Conservation (phyloP, 169 alveolate genomes). For the Besnoitia besnoiti region DNA sequence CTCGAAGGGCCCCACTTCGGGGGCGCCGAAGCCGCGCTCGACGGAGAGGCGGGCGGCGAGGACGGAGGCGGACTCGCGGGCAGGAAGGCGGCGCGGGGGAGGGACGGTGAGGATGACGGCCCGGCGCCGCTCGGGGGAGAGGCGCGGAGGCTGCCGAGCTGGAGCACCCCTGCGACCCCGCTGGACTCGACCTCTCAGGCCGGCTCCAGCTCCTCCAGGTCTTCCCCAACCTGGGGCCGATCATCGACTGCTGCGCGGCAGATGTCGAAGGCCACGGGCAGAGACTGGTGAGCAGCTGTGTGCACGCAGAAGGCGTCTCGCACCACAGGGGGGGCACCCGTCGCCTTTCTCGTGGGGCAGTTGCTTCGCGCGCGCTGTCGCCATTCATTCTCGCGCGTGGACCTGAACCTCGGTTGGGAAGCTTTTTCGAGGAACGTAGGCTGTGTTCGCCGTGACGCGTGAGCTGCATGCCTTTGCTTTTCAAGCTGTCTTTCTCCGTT, state of each 20-base stretch:
- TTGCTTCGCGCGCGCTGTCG: too few relatives aligned
- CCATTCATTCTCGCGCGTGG: too few relatives aligned
- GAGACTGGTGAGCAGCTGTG: conserved; percentile 8
- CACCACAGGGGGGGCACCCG: background rate
- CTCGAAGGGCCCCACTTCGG: background rate
- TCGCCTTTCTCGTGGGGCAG: background rate
- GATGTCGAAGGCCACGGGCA: conserved; percentile 50
- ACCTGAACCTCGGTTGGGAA: too few relatives aligned
- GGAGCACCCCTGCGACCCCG: conserved; percentile 5
- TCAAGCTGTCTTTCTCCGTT: too few relatives aligned
- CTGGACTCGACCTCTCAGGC: background rate
- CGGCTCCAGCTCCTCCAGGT: conserved; percentile 33
- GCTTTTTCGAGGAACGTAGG: background rate
- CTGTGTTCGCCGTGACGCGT: background rate
- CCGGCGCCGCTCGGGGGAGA: background rate
- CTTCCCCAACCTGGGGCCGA: conserved; percentile 46
- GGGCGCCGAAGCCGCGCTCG: background rate
- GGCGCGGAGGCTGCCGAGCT: conserved; percentile 20
- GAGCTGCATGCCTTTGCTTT: background rate
- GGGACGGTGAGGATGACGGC: background rate
- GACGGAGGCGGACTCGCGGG: background rate
- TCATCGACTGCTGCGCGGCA: conserved; percentile 54
- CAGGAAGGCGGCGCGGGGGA: background rate
- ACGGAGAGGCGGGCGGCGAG: background rate
- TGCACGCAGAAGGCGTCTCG: too few relatives aligned